Evolutionary conservation across 768 basidiomycete genomes (phyloP), one percentile per base, ranked within the genome.

Genomic region (Rhodotorula graminis): DNA sequence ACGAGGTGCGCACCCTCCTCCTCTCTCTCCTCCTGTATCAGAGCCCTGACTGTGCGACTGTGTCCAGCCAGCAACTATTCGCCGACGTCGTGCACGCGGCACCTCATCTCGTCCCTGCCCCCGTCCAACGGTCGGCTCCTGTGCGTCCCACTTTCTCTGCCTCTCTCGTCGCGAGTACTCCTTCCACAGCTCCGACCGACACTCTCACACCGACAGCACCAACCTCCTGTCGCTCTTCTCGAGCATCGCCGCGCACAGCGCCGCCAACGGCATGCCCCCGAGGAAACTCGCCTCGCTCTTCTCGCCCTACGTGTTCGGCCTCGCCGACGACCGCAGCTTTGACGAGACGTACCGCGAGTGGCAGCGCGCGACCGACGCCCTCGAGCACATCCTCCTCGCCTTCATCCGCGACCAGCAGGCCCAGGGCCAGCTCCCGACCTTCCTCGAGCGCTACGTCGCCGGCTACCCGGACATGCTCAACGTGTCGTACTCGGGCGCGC

Each of bases 391-490:
- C 61, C 83, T 97, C n/a, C 86, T 98, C 21, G 86, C 91, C 0
- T 95, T 89, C 80, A 89, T 81, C 60, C 81, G 77, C 46, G 85
- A 87, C 9, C 83, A 87, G 8, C 83, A 87, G 15, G 47, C 75
- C 31, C 46, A 64, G 7, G 84, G 88, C 10, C 87, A 88, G 5
- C 86, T 93, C 16, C 95, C 94, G 5, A 86, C 87, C 23, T 87
- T 91, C n/a, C 87, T 96, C 72, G 89, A 90, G 77, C 88, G 91
- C 76, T 94, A 92, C 91, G 90, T 95, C 73, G 86, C 89, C 71
- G 90, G 90, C 6, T 96, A 97, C 78, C 92, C 93, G 2, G 82
- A 84, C 10, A 77, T 78, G 60, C 84, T 90, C 47, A 85, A 84
- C 46, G 80, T 85, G 62, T 82, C 82, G 65, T 84, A 85, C 75